Conservation (phyloP, 257 asterid species). For the Solanum dulcamara region DNA sequence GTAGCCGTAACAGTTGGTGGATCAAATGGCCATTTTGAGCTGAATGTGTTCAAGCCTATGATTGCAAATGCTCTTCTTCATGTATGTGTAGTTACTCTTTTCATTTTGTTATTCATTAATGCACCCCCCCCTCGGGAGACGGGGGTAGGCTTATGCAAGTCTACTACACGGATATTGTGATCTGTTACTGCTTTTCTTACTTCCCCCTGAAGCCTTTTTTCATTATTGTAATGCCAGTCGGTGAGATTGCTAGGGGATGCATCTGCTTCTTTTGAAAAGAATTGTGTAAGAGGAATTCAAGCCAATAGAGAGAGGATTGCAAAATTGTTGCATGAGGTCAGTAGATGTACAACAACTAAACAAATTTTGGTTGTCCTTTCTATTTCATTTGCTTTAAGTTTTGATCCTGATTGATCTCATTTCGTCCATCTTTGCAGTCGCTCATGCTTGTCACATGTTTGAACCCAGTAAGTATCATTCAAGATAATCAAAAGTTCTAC, state of each 20-base stretch:
- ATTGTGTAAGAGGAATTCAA: conserved; percentile 82
- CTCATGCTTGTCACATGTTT: conserved; percentile 95
- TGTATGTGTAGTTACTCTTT: conserved; percentile 18
- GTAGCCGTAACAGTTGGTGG: conserved; percentile 80
- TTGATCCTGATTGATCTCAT: background rate
- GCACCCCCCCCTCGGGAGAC: background rate
- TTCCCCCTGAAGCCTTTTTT: background rate
- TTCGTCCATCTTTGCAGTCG: conserved; percentile 45
- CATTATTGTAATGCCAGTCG: conserved; percentile 25
- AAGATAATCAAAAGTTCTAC: background rate
- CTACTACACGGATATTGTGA: background rate
- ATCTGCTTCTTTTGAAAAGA: conserved; percentile 82
- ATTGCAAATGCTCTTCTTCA: conserved; percentile 78
- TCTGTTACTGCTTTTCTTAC: background rate
- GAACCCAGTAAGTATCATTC: conserved; percentile 60
- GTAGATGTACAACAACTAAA: conserved; percentile 6
- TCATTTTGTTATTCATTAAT: background rate
- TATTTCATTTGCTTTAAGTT: background rate
- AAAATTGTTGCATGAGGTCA: conserved; percentile 75
- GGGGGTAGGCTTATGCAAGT: background rate
- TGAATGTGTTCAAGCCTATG: conserved; percentile 87
- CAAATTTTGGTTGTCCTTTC: background rate
- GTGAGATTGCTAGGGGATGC: conserved; percentile 87
- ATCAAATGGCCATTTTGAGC: conserved; percentile 85
- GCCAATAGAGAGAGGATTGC: conserved; percentile 76